Conservation (phyloP, 2,329 filamentous ascomycete species). For the Byssochlamys sp. region DNA sequence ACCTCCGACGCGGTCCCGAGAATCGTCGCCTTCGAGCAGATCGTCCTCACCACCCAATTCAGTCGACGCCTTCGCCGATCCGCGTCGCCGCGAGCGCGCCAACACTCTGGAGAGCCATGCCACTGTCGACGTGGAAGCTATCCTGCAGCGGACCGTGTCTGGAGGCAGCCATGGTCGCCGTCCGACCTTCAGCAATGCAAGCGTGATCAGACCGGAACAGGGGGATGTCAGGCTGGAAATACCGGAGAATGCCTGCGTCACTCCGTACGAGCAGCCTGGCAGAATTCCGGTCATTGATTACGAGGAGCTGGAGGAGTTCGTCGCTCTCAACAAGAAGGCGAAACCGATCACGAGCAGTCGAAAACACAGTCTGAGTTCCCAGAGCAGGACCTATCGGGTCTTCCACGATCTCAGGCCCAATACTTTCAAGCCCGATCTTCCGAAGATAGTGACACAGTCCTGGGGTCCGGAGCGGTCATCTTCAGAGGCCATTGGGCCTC, state of each 20-base stretch:
- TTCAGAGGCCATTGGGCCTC: conserved; percentile 19
- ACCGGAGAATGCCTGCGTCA: conserved; percentile 70
- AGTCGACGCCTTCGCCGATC: conserved; percentile 91
- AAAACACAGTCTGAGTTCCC: conserved; percentile 42
- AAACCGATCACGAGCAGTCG: conserved; percentile 28
- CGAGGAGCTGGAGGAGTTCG: conserved; percentile 86
- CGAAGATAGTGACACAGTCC: conserved; percentile 25
- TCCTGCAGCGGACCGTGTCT: conserved; percentile 63
- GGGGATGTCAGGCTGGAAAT: conserved; percentile 26
- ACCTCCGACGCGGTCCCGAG: conserved; percentile 32
- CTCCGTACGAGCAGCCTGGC: conserved; percentile 64
- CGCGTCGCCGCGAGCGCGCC: conserved; percentile 69
- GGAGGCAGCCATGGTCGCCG: conserved; percentile 54
- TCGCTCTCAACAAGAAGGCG: conserved; percentile 51
- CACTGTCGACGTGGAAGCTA: conserved; percentile 46
- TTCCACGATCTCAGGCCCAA: conserved; percentile 54
- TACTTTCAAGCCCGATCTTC: conserved; percentile 24
- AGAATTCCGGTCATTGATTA: conserved; percentile 80
- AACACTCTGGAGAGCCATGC: conserved; percentile 54
- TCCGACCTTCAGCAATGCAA: conserved; percentile 51
- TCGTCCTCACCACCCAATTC: conserved; percentile 88
- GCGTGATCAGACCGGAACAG: conserved; percentile 43
- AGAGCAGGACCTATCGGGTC: conserved; percentile 41
- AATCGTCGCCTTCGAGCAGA: conserved; percentile 48
- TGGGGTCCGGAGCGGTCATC: conserved; percentile 17